phyloP scores from a whole-genome alignment of 1,139 yeast species.

The Diutina neorugosa region DNA sequence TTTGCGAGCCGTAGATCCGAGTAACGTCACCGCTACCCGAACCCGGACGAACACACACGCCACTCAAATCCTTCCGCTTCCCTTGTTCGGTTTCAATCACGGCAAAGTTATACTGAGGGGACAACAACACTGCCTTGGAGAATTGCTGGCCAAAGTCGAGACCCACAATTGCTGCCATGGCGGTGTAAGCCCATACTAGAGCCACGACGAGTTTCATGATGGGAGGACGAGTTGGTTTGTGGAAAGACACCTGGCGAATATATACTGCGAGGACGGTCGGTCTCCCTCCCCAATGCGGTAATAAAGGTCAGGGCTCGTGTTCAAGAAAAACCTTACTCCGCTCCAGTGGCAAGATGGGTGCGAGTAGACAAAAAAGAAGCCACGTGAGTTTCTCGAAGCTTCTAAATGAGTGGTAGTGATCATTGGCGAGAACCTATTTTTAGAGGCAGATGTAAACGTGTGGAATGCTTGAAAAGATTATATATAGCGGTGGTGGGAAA shows the following conservation, averaged over 20 bases:
- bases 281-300: neutral
- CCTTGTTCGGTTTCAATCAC: conserved; percentile 83
- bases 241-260: neutral
- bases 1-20: conserved; percentile 70
- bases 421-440: too few species aligned
- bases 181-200: neutral
- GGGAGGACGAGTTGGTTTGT: neutral
- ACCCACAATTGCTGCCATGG: conserved; percentile 61
- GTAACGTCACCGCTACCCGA: conserved; percentile 38
- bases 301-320: neutral
- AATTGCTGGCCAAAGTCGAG: conserved; percentile 84
- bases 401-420: too few species aligned
- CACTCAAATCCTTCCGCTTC: conserved; percentile 78
- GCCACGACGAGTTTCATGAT: neutral
- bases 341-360: too few species aligned
- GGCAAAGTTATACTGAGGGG: conserved; percentile 85
- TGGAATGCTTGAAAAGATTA: too few species aligned
- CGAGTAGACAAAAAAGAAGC: too few species aligned
- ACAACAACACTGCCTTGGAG: conserved; percentile 79
- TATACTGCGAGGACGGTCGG: neutral
- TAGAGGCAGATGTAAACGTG: too few species aligned
- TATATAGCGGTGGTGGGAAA: too few species aligned
- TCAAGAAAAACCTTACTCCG: neutral
- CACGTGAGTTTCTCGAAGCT: too few species aligned
- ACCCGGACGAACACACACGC: conserved; percentile 46